phyloP scores from a whole-genome alignment of 176 grass and related monocot genomes.

The Carex littledalei region DNA sequence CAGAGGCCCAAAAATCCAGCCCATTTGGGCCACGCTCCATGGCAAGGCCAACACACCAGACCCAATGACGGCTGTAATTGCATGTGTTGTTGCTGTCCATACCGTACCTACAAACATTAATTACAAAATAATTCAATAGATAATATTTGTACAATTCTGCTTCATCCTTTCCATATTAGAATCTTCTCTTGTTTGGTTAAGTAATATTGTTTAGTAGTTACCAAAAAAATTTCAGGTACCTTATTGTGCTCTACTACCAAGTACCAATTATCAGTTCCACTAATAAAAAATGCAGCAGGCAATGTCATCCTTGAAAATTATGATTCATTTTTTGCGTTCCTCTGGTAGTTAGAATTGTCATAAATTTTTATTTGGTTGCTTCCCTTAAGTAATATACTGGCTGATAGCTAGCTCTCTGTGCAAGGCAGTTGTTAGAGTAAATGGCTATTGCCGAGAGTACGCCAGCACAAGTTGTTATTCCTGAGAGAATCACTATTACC shows the following conservation, averaged over 20 bases:
- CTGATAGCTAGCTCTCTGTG: neutral
- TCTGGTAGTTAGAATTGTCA: neutral
- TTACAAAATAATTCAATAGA: neutral
- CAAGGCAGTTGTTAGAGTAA: neutral
- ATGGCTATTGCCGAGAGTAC: too few species aligned
- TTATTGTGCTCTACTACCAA: neutral
- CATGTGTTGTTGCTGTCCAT: conserved; percentile 92
- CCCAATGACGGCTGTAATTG: conserved; percentile 80
- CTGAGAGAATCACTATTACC: too few species aligned
- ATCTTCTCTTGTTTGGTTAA: neutral
- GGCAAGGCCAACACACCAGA: conserved; percentile 89
- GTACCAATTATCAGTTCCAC: neutral
- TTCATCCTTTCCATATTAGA: neutral
- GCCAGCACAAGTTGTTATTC: too few species aligned
- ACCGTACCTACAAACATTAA: conserved; percentile 48
- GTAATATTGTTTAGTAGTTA: neutral
- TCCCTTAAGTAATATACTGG: neutral
- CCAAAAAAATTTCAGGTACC: neutral
- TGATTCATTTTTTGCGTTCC: neutral
- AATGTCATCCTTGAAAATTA: neutral
- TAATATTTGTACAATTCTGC: neutral
- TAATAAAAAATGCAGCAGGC: neutral
- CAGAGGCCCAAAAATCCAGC: conserved; percentile 76
- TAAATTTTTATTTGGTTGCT: neutral
- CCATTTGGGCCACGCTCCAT: conserved; percentile 98